Percentiles rank a stretch among this genome's conserved stretches.
phyloP scores from a whole-genome alignment of 1,139 yeast species.

The Blastobotrys proliferans region DNA sequence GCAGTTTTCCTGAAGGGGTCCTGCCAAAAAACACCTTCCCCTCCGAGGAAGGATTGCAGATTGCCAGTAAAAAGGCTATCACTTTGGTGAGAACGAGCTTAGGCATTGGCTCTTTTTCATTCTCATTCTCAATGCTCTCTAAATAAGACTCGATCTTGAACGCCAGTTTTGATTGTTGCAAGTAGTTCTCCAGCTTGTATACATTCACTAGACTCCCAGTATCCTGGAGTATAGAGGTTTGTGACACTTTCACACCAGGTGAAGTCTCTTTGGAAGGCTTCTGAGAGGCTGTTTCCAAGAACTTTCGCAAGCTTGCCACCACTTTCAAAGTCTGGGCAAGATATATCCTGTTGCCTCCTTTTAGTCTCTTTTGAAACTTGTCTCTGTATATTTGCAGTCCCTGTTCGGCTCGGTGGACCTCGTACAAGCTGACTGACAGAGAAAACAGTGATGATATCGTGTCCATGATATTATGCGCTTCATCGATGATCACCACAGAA shows the following conservation, averaged over 20 bases:
- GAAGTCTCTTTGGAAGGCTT: constrained; percentile 30
- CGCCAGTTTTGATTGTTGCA: constrained; percentile 69
- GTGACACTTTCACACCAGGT: constrained; percentile 53
- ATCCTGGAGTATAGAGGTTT: constrained; percentile 51
- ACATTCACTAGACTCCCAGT: constrained; percentile 70
- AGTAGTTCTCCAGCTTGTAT: constrained; percentile 60
- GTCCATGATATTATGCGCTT: constrained; percentile 86
- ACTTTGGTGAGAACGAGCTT: constrained; percentile 65
- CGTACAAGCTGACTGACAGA: constrained; percentile 48
- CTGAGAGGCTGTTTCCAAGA: constrained; percentile 35
- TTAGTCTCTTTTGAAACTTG: constrained; percentile 60
- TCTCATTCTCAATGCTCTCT: constrained; percentile 32
- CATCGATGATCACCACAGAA: constrained; percentile 78
- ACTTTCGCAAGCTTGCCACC: constrained; percentile 49
- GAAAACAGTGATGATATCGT: constrained; percentile 71
- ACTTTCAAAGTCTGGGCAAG: constrained; percentile 60
- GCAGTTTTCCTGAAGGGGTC: constrained; percentile 30
- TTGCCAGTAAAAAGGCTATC: constrained; percentile 57
- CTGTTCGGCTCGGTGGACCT: constrained; percentile 43
- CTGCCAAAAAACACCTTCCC: constrained; percentile 74
- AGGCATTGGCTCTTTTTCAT: constrained; percentile 26
- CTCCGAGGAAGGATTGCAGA: constrained; percentile 73
- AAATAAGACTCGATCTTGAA: constrained; percentile 77
- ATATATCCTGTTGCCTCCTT: constrained; percentile 70
- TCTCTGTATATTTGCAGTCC: constrained; percentile 53